Evolutionary conservation across 345 rosid species (phyloP).

Genomic region (Pistacia atlantica): DNA sequence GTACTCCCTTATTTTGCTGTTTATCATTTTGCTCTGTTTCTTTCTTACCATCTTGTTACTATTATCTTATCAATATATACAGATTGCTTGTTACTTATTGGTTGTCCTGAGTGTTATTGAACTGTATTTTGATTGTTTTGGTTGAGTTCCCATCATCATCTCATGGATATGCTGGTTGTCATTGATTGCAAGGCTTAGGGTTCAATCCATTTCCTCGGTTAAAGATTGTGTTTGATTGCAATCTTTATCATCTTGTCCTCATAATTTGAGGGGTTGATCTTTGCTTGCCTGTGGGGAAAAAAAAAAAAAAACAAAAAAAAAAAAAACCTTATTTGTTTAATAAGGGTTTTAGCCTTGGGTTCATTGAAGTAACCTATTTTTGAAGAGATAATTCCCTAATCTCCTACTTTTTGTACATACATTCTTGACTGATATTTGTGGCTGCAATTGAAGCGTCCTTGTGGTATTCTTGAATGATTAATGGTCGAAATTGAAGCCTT

Average conservation of each 20-base stretch:
- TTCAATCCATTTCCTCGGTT: not conserved
- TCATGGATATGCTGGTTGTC: not conserved
- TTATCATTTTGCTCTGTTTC: too few relatives aligned
- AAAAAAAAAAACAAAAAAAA: too few relatives aligned
- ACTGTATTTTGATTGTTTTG: too few relatives aligned
- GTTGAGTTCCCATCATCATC: not conserved
- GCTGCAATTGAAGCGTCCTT: not conserved
- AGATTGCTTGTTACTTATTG: too few relatives aligned
- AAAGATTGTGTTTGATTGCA: not conserved
- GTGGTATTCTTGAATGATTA: not conserved
- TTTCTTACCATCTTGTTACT: too few relatives aligned
- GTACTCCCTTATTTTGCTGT: too few relatives aligned
- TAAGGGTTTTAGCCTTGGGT: not conserved
- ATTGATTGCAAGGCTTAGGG: not conserved
- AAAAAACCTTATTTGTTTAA: not conserved
- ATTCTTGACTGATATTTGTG: not conserved
- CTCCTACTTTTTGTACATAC: not conserved
- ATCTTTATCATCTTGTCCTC: not conserved
- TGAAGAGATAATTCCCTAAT: not conserved
- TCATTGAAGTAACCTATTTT: not conserved
- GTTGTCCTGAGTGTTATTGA: too few relatives aligned
- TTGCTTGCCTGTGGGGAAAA: not conserved
- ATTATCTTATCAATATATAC: too few relatives aligned
- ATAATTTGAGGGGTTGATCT: not conserved
- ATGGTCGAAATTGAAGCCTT: too few relatives aligned